Base-by-base conservation (phyloP, 2,329 filamentous ascomycete species). In the Phaeosphaeria sp. region DNA sequence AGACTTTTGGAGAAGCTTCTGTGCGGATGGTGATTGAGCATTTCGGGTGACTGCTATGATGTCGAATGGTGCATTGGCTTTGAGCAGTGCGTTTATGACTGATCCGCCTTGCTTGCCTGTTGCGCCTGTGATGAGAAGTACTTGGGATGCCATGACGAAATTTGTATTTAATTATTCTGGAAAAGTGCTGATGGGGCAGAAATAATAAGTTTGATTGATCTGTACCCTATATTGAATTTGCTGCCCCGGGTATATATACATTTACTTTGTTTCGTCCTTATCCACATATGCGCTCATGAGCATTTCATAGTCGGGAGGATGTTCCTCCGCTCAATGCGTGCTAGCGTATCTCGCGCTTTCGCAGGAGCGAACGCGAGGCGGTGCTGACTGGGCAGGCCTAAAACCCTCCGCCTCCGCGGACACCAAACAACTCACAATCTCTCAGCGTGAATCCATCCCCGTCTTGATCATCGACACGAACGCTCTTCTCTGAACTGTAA, bases 41-140 rank as follows among this genome's bases (percentile, higher is more conserved):
- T 87, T 79, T 55, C 86, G 81, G 2, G 85, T 88, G 22, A 87
- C 77, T 8, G 86, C 86, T 9, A 86, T 77, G 43, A 88, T 85
- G 17, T 83, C 77, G 57, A 84, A 80, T 18, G 70, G 56, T 33
- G 74, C 61, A 50, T 72, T 63, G 5, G 73, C 57, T 46, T 68
- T 60, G 49, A 81, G 69, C 2, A 82, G 68, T 5, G 78, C 76
- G 36, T 74, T 59, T 53, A 82, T 69, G 27, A 78, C 64, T 15
- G 78, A 74, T 43, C 79, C 76, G 54, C 80, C 79, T 71, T 82
- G 79, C 59, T 81, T 79, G 55, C 79, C 79, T 13, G 79, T 81
- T 6, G 78, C 80, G 30, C 80, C 79, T 17, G 78, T 79, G 22
- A 81, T 62, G 49, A 81, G 69, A 15, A 80, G 13, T 51, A 56